phyloP scores from a whole-genome alignment of 768 basidiomycete species.

The Gelatoporia subvermispora region DNA sequence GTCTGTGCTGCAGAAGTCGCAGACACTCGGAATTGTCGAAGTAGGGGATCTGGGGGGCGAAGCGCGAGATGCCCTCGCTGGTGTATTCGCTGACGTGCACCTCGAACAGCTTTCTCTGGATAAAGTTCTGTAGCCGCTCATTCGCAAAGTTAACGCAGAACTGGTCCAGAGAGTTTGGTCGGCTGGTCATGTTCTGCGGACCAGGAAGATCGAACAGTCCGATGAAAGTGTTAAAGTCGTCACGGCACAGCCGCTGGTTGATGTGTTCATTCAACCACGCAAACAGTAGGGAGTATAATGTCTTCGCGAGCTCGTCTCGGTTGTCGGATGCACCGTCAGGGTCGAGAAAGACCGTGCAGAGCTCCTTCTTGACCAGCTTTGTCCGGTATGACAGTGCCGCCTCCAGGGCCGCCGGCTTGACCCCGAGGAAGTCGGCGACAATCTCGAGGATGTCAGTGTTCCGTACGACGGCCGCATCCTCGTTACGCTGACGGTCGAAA shows the following conservation, averaged over 20 bases:
- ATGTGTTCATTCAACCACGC: conserved; percentile 96
- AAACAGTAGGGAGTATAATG: conserved; percentile 90
- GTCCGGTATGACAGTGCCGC: conserved; percentile 85
- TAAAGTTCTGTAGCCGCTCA: conserved; percentile 83
- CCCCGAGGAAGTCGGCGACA: conserved; percentile 89
- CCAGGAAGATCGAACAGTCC: conserved; percentile 94
- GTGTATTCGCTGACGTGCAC: conserved; percentile 77
- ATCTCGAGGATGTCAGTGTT: conserved; percentile 79
- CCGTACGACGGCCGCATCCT: conserved; percentile 89
- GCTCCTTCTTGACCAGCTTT: conserved; percentile 88
- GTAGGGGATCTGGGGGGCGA: conserved; percentile 68
- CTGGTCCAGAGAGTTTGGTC: conserved; percentile 91
- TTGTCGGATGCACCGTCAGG: conserved; percentile 91
- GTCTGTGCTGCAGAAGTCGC: conserved; percentile 76
- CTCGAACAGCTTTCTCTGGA: conserved; percentile 78
- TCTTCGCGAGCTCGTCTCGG: conserved; percentile 90
- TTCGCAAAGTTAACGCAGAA: conserved; percentile 97
- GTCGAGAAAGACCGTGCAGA: conserved; percentile 96
- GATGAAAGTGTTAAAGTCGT: conserved; percentile 89
- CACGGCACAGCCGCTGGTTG: conserved; percentile 91
- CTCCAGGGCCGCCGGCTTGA: conserved; percentile 69
- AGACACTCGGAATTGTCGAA: conserved; percentile 92
- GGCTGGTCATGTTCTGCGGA: conserved; percentile 81
- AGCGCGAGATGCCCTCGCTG: conserved; percentile 70
- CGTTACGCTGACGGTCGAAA: conserved; percentile 75